Evolutionary conservation across 768 basidiomycete species (phyloP), one percentile per base, ranked within the genome.

Genomic region (Tylopilus felleus): DNA sequence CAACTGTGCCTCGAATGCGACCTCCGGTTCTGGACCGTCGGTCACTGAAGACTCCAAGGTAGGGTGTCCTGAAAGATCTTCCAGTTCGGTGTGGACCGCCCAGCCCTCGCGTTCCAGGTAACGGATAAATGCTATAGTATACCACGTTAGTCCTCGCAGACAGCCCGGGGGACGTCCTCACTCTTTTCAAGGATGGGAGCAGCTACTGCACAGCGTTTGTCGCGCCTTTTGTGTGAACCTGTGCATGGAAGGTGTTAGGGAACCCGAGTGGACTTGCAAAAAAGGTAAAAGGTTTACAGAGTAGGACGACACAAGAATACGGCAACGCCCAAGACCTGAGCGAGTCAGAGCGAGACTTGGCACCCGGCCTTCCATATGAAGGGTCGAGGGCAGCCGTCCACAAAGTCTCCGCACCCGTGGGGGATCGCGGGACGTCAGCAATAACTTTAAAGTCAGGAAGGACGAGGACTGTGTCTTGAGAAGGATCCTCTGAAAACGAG

Each of bases 201-300:
- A 10, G 89, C 84, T 42, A 98, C 86, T 23, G 83, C 82, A 70
- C 96, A 99, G 56, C 93, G 83, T 66, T 94, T 95, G 72, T 98
- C 96, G 29, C 95, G 78, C 62, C 81, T 83, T 73, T 93, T 93
- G 73, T 98, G 96, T 3, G 94, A 97, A 69, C 95, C 93, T 95
- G 64, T 29, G 12, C 39, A 33, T 2, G 21, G 28, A 35, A 10
- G 12, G 21, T 22, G 42, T 60, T 27, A 58, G 52, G n/a, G 51
- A 46, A n/a, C n/a, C 7, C 25, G 7, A n/a, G 22, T 22, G 9
- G 17, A 39, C 12, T 10, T n/a, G 28, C 28, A 5, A 31, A 8
- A 43, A 60, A 8, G 29, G 5, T 17, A 21, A 33, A 29, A n/a
- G 6, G 84, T 84, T 72, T 70, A 93, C 95, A 99, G 25, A 99